Conservation (phyloP, 2,329 filamentous ascomycete genomes). For the Trichoderma brevicompactum region DNA sequence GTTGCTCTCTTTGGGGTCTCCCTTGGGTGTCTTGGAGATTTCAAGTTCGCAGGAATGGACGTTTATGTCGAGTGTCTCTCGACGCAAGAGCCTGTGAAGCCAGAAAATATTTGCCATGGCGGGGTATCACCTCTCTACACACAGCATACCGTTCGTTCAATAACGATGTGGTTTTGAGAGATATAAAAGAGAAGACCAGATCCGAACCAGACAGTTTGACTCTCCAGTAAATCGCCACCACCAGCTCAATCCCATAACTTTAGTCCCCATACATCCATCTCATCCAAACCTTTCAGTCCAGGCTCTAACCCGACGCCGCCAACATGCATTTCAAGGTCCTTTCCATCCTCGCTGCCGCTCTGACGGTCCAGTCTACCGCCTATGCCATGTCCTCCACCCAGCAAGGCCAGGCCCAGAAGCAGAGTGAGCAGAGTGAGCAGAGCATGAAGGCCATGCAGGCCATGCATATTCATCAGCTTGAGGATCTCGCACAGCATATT, state of each 20-base stretch:
- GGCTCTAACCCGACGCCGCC: background rate
- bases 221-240: too few relatives aligned
- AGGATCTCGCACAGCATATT: too few relatives aligned
- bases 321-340: constrained; percentile 34
- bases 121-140: background rate
- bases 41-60: constrained; percentile 1
- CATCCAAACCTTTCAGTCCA: background rate
- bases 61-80: background rate
- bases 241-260: background rate
- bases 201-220: background rate
- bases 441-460: background rate
- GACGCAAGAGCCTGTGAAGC: background rate
- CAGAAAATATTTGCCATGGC: background rate
- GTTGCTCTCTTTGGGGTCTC: background rate
- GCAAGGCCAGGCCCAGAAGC: constrained; percentile 1
- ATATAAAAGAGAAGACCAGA: constrained; percentile 20
- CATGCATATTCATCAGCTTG: too few relatives aligned
- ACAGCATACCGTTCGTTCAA: background rate
- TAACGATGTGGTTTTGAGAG: background rate
- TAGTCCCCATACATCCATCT: background rate
- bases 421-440: constrained; percentile 12
- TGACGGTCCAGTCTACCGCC: constrained; percentile 28
- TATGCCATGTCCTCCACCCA: constrained; percentile 28
- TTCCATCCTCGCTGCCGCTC: constrained; percentile 30
- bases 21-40: constrained; percentile 3